Evolutionary conservation across 2,329 filamentous ascomycete species (phyloP).

Genomic region (Talaromyces sp.): DNA sequence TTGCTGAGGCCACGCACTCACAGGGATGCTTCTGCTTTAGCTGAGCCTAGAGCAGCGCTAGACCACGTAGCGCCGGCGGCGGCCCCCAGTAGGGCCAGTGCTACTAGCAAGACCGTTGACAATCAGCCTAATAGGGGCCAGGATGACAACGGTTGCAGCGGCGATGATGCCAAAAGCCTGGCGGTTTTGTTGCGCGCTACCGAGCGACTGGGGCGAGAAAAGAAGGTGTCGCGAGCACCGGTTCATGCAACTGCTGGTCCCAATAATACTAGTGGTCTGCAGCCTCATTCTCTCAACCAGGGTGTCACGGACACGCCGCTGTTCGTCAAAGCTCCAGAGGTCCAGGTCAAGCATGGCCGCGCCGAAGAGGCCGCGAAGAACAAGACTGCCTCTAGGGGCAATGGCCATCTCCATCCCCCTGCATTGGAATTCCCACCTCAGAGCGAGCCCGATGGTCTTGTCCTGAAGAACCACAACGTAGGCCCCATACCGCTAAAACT

Average conservation of each 20-base stretch:
- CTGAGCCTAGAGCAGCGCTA: neutral
- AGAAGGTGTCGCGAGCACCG: neutral
- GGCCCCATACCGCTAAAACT: slow-evolving; percentile 14
- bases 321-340: neutral
- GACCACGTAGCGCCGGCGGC: neutral
- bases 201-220: slow-evolving; percentile 6
- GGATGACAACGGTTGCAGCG: slow-evolving; percentile 8
- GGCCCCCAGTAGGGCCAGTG: neutral
- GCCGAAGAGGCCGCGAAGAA: neutral
- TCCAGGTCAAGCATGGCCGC: slow-evolving; percentile 1
- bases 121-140: neutral
- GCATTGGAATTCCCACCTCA: neutral
- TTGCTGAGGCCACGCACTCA: neutral
- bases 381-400: neutral
- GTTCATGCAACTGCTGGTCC: neutral
- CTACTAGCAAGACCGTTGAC: neutral
- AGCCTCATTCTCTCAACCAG: slow-evolving; percentile 11
- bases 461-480: neutral
- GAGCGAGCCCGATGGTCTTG: neutral
- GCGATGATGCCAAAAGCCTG: slow-evolving; percentile 13
- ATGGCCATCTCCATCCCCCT: neutral
- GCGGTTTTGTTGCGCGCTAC: slow-evolving; percentile 11
- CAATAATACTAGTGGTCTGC: neutral
- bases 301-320: slow-evolving; percentile 12
- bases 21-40: neutral